Evolutionary conservation across 768 basidiomycete species (phyloP).

Genomic region (Tremella fuciformis): DNA sequence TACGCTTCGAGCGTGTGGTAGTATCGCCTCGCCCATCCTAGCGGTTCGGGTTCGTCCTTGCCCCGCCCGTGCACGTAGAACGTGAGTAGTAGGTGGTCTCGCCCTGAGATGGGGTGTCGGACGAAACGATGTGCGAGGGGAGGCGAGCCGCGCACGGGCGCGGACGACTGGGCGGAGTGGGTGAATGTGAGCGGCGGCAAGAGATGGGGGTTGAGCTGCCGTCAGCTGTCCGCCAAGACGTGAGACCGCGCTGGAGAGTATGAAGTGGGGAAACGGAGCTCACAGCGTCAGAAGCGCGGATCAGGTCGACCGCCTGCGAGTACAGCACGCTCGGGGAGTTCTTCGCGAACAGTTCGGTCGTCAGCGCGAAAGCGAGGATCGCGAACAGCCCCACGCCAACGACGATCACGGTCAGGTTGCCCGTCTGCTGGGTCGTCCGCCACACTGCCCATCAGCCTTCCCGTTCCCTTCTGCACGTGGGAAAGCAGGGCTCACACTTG

Average conservation of each 20-base stretch:
- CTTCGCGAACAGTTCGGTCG: slow-evolving; percentile 49
- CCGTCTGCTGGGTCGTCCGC: slow-evolving; percentile 47
- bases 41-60: slow-evolving; percentile 38
- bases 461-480: neutral
- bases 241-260: neutral
- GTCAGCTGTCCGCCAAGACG: neutral
- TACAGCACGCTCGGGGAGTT: slow-evolving; percentile 51
- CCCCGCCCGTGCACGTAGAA: slow-evolving; percentile 51
- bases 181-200: slow-evolving; percentile 51
- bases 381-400: slow-evolving; percentile 48
- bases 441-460: slow-evolving; percentile 25
- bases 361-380: slow-evolving; percentile 45
- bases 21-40: slow-evolving; percentile 31
- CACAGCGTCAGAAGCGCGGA: slow-evolving; percentile 46
- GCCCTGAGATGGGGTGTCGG: slow-evolving; percentile 41
- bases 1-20: slow-evolving; percentile 22
- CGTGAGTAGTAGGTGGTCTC: slow-evolving; percentile 50
- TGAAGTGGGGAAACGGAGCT: slow-evolving; percentile 15
- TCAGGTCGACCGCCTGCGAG: slow-evolving; percentile 48
- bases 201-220: slow-evolving; percentile 48
- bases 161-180: slow-evolving; percentile 44
- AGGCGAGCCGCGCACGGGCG: slow-evolving; percentile 41
- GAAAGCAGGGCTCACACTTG: slow-evolving; percentile 35
- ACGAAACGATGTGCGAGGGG: slow-evolving; percentile 41
- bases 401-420: slow-evolving; percentile 48